Evolutionary conservation across 2,329 filamentous ascomycete species (phyloP).

Genomic region (Ilyonectria robusta): DNA sequence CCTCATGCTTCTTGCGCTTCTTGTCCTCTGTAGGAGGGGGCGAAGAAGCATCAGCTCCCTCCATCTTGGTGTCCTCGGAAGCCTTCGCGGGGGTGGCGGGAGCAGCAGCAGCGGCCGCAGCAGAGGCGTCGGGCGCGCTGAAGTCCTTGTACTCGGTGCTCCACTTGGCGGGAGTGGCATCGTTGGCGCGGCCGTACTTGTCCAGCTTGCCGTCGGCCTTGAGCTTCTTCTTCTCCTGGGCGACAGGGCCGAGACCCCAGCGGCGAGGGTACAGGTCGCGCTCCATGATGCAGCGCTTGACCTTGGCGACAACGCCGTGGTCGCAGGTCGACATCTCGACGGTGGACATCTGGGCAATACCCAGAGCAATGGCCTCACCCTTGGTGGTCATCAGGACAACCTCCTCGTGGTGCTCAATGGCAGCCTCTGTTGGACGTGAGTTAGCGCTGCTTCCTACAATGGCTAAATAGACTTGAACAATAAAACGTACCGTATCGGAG

Average conservation of each 20-base stretch:
- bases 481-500: conserved; percentile 84
- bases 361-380: conserved; percentile 97
- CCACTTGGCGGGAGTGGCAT: conserved; percentile 95
- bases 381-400: conserved; percentile 99
- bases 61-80: conserved; percentile 55
- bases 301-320: conserved; percentile 97
- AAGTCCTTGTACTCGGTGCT: conserved; percentile 94
- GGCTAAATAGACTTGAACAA: neutral
- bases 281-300: conserved; percentile 99
- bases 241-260: conserved; percentile 96
- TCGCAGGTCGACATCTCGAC: conserved; percentile 97
- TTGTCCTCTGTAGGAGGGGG: conserved; percentile 66
- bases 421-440: conserved; percentile 72
- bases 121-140: conserved; percentile 68
- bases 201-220: conserved; percentile 98
- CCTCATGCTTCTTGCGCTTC: conserved; percentile 86
- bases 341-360: conserved; percentile 97
- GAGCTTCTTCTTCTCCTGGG: conserved; percentile 99
- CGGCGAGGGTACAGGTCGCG: conserved; percentile 95
- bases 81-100: conserved; percentile 58
- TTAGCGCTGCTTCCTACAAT: conserved; percentile 45
- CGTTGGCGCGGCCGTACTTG: conserved; percentile 95
- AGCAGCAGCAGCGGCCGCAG: conserved; percentile 61
- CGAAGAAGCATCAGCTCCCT: conserved; percentile 53
- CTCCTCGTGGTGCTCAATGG: conserved; percentile 95